Evolutionary conservation across 176 grass and related monocot species (phyloP).

Genomic region (Puya raimondii): DNA sequence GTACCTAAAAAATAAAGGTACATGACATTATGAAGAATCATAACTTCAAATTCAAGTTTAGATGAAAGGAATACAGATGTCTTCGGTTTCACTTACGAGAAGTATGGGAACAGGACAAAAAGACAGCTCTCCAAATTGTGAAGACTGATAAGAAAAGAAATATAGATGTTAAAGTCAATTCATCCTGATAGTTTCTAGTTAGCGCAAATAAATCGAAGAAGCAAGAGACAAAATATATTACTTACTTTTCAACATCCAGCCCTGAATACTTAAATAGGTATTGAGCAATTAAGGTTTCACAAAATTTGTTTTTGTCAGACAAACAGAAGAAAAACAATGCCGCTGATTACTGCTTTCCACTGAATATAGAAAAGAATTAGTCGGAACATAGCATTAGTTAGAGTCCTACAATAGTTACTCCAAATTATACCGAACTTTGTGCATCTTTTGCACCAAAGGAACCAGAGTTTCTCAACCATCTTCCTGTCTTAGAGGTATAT

Average conservation of each 20-base stretch:
- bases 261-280: conserved; percentile 99
- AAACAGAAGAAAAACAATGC: background rate
- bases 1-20: conserved; percentile 57
- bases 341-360: no score
- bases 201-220: background rate
- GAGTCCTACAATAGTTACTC: no score
- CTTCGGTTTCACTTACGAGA: conserved; percentile 57
- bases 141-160: conserved; percentile 43
- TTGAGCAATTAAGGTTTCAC: conserved; percentile 47
- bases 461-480: no score
- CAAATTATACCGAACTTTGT: no score
- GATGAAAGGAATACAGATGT: no score
- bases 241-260: conserved; percentile 96
- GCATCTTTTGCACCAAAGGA: no score
- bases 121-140: conserved; percentile 99
- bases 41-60: background rate
- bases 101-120: conserved; percentile 98
- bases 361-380: no score
- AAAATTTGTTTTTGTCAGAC: background rate
- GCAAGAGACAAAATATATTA: conserved; percentile 14
- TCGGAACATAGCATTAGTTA: no score
- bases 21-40: conserved; percentile 8
- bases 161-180: conserved; percentile 12
- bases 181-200: no score
- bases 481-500: no score